Base-by-base conservation (phyloP, 2,329 filamentous ascomycete species). In the Berkeleyomyces basicola region DNA sequence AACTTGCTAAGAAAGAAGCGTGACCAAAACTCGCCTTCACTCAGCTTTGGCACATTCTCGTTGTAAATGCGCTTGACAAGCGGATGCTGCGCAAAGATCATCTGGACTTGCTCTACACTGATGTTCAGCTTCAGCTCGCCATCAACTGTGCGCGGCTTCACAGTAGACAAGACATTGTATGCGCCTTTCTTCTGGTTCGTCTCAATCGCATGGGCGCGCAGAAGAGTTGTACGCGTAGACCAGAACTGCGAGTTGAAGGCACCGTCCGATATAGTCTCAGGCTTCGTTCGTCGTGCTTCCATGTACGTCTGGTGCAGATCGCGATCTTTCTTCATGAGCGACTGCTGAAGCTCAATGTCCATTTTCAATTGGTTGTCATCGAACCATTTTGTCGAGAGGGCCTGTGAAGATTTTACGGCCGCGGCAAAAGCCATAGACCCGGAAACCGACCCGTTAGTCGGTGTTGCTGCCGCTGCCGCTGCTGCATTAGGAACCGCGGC, bases 221-320 rank as follows among this genome's bases (percentile, higher is more conserved):
- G 79, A 40, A 96, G 77, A 71, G 90, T 90, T 57, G 91, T 82
- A 55, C 95, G 82, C 1, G 90, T 89, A 1, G 90, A 89, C 93
- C 93, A 99, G 75, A 99, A 99, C 71, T 96, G 92, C 1, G 84
- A 79, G 67, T 92, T 90, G 72, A 97, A 96, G 53, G 90, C 86
- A 1, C 82, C 82, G 37, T 87, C 83, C 0, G 86, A 86, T 65
- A 97, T 86, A 1, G 87, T 85, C 6, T 92, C 87, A 0, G 92
- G 90, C 70, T 96, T 96, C 7, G 88, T 87, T 61, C 82, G 79
- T 58, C 90, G 77, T 0, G 90, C 87, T 70, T 96, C 90, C 75
- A 90, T 85, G 71, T 96, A 96, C 51, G 91, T 93, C 71, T 88
- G 84, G 68, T 87, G 83, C 47, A 99, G 78, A 9, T 78, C 78